phyloP scores from a whole-genome alignment of 495 filamentous ascomycete genomes.

The Aspergillus haitiensis region DNA sequence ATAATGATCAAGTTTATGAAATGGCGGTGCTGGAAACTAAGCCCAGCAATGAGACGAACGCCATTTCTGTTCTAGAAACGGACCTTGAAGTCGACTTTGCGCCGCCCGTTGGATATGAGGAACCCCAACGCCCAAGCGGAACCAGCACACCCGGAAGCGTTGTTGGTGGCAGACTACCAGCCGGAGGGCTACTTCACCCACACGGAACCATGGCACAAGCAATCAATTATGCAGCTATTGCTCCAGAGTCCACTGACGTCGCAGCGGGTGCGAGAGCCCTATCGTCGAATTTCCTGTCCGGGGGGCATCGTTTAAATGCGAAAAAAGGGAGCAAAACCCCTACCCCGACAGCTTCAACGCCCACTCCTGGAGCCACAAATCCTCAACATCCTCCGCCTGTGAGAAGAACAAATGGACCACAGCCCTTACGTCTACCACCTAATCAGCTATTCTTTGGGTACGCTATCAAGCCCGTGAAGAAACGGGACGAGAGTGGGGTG shows the following conservation, averaged over 20 bases:
- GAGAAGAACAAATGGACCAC: slow-evolving; percentile 71
- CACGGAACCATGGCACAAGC: slow-evolving; percentile 94
- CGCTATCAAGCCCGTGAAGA: slow-evolving; percentile 81
- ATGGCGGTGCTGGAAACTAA: slow-evolving; percentile 93
- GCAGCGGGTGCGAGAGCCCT: slow-evolving; percentile 60
- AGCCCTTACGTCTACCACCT: slow-evolving; percentile 79
- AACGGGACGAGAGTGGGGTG: slow-evolving; percentile 68
- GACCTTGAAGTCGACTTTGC: slow-evolving; percentile 96
- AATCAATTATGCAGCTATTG: slow-evolving; percentile 96
- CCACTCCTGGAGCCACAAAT: slow-evolving; percentile 68
- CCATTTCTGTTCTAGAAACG: slow-evolving; percentile 90
- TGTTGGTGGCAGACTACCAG: slow-evolving; percentile 55
- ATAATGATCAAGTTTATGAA: slow-evolving; percentile 90
- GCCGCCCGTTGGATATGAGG: slow-evolving; percentile 88
- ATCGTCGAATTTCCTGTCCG: slow-evolving; percentile 73
- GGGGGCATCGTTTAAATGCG: slow-evolving; percentile 73
- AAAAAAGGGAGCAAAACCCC: slow-evolving; percentile 79
- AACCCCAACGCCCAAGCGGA: slow-evolving; percentile 62
- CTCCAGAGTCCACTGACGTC: slow-evolving; percentile 67
- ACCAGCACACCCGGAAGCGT: slow-evolving; percentile 69
- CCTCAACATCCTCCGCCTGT: slow-evolving; percentile 44
- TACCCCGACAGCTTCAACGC: slow-evolving; percentile 79
- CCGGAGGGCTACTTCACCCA: slow-evolving; percentile 71
- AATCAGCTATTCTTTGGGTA: slow-evolving; percentile 97
- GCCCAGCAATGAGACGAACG: slow-evolving; percentile 70